These are phyloP conservation scores for Talaromyces sp. DNA, from an alignment of 2,329 filamentous ascomycete species.

Conservation along the genomic window DNA sequence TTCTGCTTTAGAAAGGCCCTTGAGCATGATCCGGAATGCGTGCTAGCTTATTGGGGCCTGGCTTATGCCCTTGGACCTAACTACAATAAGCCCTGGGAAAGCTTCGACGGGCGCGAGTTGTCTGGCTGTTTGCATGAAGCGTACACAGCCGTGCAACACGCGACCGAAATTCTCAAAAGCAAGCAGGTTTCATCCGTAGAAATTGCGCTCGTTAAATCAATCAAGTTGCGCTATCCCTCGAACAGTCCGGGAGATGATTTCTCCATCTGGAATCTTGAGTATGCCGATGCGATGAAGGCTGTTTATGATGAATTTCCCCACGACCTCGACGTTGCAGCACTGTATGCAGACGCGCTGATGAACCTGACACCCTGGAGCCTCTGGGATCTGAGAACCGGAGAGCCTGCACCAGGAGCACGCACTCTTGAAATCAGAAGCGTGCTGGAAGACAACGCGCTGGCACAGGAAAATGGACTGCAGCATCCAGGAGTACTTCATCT, in stretches of 20 bases:
- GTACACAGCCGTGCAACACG: slow-evolving; percentile 45
- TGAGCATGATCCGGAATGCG: slow-evolving; percentile 35
- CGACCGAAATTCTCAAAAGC: slow-evolving; percentile 36
- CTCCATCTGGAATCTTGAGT: slow-evolving; percentile 27
- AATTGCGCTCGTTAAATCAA: slow-evolving; percentile 2
- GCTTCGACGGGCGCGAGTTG: slow-evolving; percentile 41
- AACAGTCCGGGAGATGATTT: neutral
- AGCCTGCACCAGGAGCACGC: slow-evolving; percentile 50
- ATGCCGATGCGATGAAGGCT: slow-evolving; percentile 55
- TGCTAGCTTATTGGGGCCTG: slow-evolving; percentile 46
- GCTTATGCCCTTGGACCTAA: slow-evolving; percentile 47
- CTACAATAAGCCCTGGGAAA: slow-evolving; percentile 50
- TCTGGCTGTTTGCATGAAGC: slow-evolving; percentile 41
- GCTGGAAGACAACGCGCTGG: slow-evolving; percentile 53
- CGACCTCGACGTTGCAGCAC: slow-evolving; percentile 58
- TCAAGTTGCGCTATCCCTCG: slow-evolving; percentile 1
- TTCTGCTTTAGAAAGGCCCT: slow-evolving; percentile 42
- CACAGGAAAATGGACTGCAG: slow-evolving; percentile 40
- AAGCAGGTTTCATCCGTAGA: neutral
- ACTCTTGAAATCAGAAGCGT: slow-evolving; percentile 55
- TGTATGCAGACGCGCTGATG: slow-evolving; percentile 63
- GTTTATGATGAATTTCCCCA: slow-evolving; percentile 50
- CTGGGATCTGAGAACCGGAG: slow-evolving; percentile 56
- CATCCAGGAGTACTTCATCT: slow-evolving; percentile 70
- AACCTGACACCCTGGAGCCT: slow-evolving; percentile 61